A percentile compares a stretch with the other conserved stretches of the same genome.
Conservation (phyloP, 768 basidiomycete genomes). For the Phlegmacium glaucopus region DNA sequence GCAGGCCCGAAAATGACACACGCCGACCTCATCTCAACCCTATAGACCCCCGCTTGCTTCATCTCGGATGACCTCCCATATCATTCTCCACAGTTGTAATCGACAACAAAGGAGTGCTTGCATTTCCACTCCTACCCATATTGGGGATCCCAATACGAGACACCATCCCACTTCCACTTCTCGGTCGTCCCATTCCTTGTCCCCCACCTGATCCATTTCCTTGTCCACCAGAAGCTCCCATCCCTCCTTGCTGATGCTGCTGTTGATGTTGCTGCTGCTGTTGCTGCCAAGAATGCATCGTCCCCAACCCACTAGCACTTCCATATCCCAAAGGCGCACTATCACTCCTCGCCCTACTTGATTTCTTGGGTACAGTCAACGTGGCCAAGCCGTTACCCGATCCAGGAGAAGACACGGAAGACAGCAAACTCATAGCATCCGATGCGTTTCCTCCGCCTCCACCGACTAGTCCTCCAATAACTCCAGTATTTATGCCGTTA, state of each 20-base stretch:
- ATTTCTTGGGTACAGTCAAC: slow-evolving; percentile 34
- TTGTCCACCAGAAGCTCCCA: slow-evolving; percentile 15
- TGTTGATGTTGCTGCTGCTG: too few species aligned
- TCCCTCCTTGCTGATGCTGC: too few species aligned
- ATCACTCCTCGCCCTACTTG: slow-evolving; percentile 61
- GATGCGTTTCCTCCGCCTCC: too few species aligned
- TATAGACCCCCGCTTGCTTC: not conserved
- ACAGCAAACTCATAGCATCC: slow-evolving; percentile 29
- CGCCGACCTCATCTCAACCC: not conserved
- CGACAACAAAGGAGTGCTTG: slow-evolving; percentile 26
- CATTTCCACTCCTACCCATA: slow-evolving; percentile 30
- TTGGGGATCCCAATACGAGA: slow-evolving; percentile 32
- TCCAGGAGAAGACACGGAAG: slow-evolving; percentile 33
- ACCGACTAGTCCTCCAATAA: slow-evolving; percentile 14
- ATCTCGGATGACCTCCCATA: slow-evolving; percentile 8
- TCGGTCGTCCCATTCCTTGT: slow-evolving; percentile 35
- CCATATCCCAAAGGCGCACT: slow-evolving; percentile 61
- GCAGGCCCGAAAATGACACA: not conserved
- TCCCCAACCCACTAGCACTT: slow-evolving; percentile 12
- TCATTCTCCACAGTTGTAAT: slow-evolving; percentile 25
- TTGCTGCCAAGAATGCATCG: not conserved
- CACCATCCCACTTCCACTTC: slow-evolving; percentile 50
- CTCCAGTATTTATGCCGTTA: slow-evolving; percentile 20
- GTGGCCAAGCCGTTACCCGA: slow-evolving; percentile 18
- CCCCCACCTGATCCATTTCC: slow-evolving; percentile 22